Evolutionary conservation across 257 asterid genomes (phyloP).

Genomic region (Penstemon eatonii): DNA sequence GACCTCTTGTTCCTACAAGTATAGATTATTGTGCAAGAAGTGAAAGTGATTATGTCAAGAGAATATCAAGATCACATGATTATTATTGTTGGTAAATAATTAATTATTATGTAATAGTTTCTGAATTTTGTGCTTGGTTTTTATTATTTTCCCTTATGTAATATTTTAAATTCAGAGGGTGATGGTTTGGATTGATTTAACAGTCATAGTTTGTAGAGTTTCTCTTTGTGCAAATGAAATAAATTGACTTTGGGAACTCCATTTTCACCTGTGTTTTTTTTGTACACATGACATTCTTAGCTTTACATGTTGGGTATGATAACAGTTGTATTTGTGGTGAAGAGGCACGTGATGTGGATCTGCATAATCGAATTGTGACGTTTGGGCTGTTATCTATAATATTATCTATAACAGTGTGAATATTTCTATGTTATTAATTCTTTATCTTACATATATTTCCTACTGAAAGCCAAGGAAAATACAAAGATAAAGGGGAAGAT

Average conservation of each 20-base stretch:
- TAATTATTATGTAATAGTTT: not conserved
- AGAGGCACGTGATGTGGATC: too few species aligned
- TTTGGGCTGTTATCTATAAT: too few species aligned
- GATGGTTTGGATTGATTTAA: conserved; percentile 28
- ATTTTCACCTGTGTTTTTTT: too few species aligned
- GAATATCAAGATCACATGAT: conserved; percentile 62
- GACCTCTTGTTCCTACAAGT: conserved; percentile 56
- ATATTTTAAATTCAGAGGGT: conserved; percentile 35
- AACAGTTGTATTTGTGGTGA: too few species aligned
- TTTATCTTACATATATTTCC: too few species aligned
- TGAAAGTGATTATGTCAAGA: conserved; percentile 48
- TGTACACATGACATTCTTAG: too few species aligned
- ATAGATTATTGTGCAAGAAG: conserved; percentile 68
- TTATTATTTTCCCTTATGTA: conserved; percentile 37
- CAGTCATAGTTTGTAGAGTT: conserved; percentile 15
- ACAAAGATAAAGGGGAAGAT: too few species aligned
- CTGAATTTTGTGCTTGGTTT: conserved; percentile 2
- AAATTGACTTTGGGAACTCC: conserved; percentile 8
- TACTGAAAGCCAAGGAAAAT: too few species aligned
- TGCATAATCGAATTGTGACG: too few species aligned
- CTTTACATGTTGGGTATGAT: too few species aligned
- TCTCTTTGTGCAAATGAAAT: conserved; percentile 18
- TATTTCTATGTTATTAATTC: too few species aligned
- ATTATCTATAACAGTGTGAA: too few species aligned
- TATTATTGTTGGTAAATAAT: conserved; percentile 36